Conservation (phyloP, 2,329 filamentous ascomycete species). For the Colletotrichum sp. region DNA sequence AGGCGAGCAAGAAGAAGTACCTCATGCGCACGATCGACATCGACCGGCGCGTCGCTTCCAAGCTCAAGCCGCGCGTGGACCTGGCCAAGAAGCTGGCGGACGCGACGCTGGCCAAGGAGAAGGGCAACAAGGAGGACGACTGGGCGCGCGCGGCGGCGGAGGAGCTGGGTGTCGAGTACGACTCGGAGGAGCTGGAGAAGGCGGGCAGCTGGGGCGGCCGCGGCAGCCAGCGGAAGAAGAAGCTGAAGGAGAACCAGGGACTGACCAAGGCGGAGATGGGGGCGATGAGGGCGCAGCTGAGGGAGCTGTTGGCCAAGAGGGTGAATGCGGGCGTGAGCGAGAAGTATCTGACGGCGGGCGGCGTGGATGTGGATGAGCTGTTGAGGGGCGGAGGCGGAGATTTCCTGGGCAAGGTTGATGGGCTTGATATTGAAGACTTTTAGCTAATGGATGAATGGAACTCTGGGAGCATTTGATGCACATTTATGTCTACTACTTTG, state of each 20-base stretch:
- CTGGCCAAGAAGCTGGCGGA: slow-evolving; percentile 91
- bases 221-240: slow-evolving; percentile 75
- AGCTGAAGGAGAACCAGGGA: slow-evolving; percentile 72
- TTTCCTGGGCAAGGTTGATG: slow-evolving; percentile 63
- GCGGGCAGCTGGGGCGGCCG: slow-evolving; percentile 68
- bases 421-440: slow-evolving; percentile 42
- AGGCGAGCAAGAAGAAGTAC: slow-evolving; percentile 54
- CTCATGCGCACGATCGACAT: slow-evolving; percentile 83
- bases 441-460: slow-evolving; percentile 6
- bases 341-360: slow-evolving; percentile 81
- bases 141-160: slow-evolving; percentile 87
- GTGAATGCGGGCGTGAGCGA: slow-evolving; percentile 90
- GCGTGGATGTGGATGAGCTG: slow-evolving; percentile 82
- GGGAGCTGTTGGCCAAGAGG: slow-evolving; percentile 70
- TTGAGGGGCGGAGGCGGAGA: slow-evolving; percentile 67
- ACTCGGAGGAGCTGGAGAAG: slow-evolving; percentile 82
- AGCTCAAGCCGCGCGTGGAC: slow-evolving; percentile 77
- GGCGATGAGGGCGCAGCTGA: slow-evolving; percentile 73
- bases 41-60: slow-evolving; percentile 77
- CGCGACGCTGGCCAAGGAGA: slow-evolving; percentile 83
- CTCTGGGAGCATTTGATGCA: neutral
- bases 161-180: slow-evolving; percentile 92
- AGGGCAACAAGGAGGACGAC: slow-evolving; percentile 80
- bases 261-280: slow-evolving; percentile 78
- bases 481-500: too few relatives aligned